Base-by-base conservation (phyloP, 257 asterid genomes). In the Solanum piurae region DNA sequence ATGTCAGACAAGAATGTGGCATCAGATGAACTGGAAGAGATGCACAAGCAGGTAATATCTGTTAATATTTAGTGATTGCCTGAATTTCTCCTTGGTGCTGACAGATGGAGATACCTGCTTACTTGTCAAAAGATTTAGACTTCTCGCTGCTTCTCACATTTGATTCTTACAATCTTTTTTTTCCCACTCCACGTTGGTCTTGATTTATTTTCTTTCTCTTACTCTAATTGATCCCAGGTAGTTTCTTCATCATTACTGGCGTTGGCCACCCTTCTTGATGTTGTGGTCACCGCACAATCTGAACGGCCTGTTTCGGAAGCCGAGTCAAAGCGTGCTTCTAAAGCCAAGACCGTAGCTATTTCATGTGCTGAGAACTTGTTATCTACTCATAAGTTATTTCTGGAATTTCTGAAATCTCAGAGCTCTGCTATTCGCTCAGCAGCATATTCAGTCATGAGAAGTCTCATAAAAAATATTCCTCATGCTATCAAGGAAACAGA, bases 1-100 rank as follows among this genome's bases (percentile, higher is more conserved):
- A 90, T 97, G 93, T 95, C 98, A 9, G 99, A 96, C 92, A 97
- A 96, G 94, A 96, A 91, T 85, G 93, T 94, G 77, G 97, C 99
- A 38, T 86, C 95, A 36, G 99, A 97, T 93, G 99, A 97, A 93
- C 90, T 95, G 92, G 96, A 93, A 89, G 99, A 95, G 93, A 95
- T 97, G 95, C 93, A 96, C 90, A 98, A 92, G 92, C 95, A 95
- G 99, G 99, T 97, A 90, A 71, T 86, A 72, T 73, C 71, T 55
- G 36, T 49, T 82, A 31, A 49, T 38, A 20, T 49, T 49, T 82
- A 82, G 68, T 18, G 44, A 66, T 38, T 20, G 27, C 69, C 42
- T 82, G 71, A 18, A 3, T 82, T 18, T 55, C 21, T 82, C 86
- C 42, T 49, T 49, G 71, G 29, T 49, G 66, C 68, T 29, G 44